These are phyloP conservation scores for Flaveria trinervia DNA, from an alignment of 129 eudicot genomes.

Conservation along the genomic window DNA sequence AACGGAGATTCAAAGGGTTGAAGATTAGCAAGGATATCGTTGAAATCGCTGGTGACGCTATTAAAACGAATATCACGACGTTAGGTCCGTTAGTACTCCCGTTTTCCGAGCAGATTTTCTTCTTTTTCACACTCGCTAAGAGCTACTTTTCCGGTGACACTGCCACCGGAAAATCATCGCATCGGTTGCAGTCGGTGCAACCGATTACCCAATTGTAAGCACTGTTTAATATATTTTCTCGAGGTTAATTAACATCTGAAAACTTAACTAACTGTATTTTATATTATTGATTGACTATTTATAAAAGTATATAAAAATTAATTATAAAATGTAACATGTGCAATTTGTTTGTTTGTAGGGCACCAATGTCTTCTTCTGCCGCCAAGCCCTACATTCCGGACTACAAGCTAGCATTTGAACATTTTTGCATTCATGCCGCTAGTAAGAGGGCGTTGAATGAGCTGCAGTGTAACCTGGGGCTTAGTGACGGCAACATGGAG, in stretches of 20 bases:
- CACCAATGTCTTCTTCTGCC: conserved; percentile 19
- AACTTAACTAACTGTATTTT: too few relatives aligned
- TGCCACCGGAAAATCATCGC: neutral
- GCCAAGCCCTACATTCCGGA: conserved; percentile 85
- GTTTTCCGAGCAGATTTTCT: conserved; percentile 70
- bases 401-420: conserved; percentile 88
- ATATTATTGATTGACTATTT: too few relatives aligned
- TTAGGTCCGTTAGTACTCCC: conserved; percentile 86
- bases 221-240: neutral
- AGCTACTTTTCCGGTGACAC: conserved; percentile 36
- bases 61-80: conserved; percentile 88
- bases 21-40: conserved; percentile 63
- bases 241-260: too few relatives aligned
- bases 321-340: too few relatives aligned
- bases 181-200: neutral
- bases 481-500: conserved; percentile 72
- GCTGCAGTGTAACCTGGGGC: conserved; percentile 72
- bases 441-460: conserved; percentile 78
- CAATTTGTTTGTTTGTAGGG: neutral
- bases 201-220: conserved; percentile 5
- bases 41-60: conserved; percentile 71
- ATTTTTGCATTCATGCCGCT: conserved; percentile 81
- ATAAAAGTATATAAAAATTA: too few relatives aligned
- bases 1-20: conserved; percentile 52
- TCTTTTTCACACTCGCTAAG: conserved; percentile 58